phyloP scores from a whole-genome alignment of 2,329 filamentous ascomycete genomes.

The Rhinocladiella mackenziei region DNA sequence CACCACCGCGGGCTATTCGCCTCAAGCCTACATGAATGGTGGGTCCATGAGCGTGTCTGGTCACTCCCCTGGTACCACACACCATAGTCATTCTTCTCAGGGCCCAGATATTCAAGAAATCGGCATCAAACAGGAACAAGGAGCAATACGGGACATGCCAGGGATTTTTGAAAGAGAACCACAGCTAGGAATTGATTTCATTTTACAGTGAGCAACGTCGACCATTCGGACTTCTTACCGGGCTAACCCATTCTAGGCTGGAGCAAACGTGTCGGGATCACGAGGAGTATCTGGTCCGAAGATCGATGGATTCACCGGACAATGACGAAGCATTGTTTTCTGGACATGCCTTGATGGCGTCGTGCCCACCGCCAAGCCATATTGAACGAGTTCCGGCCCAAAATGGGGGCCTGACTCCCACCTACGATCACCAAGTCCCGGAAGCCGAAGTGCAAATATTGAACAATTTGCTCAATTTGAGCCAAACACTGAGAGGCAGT shows the following conservation, averaged over 20 bases:
- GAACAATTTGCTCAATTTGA: conserved; percentile 76
- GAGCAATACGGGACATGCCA: conserved; percentile 28
- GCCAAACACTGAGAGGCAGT: conserved; percentile 74
- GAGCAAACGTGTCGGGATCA: conserved; percentile 92
- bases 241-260: conserved; percentile 39
- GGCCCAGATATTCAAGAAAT: conserved; percentile 26
- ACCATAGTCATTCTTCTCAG: conserved; percentile 27
- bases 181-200: conserved; percentile 47
- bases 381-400: conserved; percentile 49
- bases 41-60: conserved; percentile 18
- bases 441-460: conserved; percentile 66
- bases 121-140: conserved; percentile 25
- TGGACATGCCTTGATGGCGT: conserved; percentile 90
- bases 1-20: conserved; percentile 20
- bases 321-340: conserved; percentile 64
- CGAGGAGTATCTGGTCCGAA: conserved; percentile 70
- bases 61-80: conserved; percentile 27
- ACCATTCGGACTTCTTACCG: conserved; percentile 1
- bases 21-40: conserved; percentile 22
- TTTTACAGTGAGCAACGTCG: conserved; percentile 40
- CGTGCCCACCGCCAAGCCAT: conserved; percentile 71
- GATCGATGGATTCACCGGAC: conserved; percentile 49
- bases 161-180: conserved; percentile 45
- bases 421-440: conserved; percentile 69
- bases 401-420: conserved; percentile 39